Conservation (phyloP, 2,329 filamentous ascomycete species). For the Monosporascus sp. region DNA sequence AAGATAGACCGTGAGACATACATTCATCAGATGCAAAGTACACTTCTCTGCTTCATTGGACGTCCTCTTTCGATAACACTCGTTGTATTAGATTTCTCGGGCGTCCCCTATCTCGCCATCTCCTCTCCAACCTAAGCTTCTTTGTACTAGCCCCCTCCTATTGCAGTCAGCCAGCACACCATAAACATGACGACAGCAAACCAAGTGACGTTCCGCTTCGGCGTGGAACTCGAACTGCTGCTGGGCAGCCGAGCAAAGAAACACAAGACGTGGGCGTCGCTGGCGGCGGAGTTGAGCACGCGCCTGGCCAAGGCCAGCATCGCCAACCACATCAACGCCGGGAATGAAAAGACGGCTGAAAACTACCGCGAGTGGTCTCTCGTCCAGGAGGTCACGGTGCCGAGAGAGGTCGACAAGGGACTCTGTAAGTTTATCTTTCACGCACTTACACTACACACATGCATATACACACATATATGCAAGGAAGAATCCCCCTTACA, state of each 20-base stretch:
- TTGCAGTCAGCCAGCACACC: background rate
- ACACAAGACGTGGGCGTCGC: conserved; percentile 25
- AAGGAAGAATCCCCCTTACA: background rate
- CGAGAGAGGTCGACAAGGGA: conserved; percentile 24
- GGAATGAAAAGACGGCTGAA: conserved; percentile 20
- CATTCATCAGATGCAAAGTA: no score
- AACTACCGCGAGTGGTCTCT: conserved; percentile 33
- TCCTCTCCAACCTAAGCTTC: background rate
- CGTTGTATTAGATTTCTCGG: no score
- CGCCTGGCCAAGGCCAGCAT: conserved; percentile 26
- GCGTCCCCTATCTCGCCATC: background rate
- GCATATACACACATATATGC: no score
- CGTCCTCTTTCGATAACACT: no score
- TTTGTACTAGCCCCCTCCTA: background rate
- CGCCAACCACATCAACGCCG: conserved; percentile 27
- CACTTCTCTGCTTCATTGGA: no score
- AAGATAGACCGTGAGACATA: no score
- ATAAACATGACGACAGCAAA: conserved; percentile 1
- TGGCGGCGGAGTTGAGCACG: conserved; percentile 30
- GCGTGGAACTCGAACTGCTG: conserved; percentile 33
- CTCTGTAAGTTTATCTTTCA: conserved; percentile 19
- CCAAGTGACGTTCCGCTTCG: conserved; percentile 20
- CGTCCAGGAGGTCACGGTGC: conserved; percentile 31
- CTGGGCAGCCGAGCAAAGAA: conserved; percentile 26
- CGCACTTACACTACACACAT: no score